Conservation (phyloP, 176 grass and related monocot species). For the Triticum timopheevii region DNA sequence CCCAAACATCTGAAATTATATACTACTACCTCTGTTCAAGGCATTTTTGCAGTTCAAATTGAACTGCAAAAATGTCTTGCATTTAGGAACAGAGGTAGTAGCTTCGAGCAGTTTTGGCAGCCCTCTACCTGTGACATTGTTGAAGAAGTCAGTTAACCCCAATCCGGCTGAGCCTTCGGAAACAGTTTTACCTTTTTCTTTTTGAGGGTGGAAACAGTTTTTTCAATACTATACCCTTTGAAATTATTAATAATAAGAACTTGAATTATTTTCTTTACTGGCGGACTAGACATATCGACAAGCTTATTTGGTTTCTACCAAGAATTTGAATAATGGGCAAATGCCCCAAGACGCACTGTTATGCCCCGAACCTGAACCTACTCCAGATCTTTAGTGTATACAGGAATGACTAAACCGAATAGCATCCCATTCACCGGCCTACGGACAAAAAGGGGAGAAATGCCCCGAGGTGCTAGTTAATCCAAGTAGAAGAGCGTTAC, state of each 20-base stretch:
- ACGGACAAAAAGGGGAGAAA: conserved; percentile 39
- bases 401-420: conserved; percentile 30
- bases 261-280: conserved; percentile 19
- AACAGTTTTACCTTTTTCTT: not conserved
- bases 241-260: not conserved
- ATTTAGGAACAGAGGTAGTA: too few species aligned
- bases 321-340: conserved; percentile 56
- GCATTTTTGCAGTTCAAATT: too few species aligned
- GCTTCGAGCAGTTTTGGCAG: not conserved
- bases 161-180: not conserved
- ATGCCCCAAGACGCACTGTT: conserved; percentile 20
- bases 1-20: not conserved
- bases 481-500: conserved; percentile 99
- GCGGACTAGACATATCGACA: conserved; percentile 35
- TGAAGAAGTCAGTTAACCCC: not conserved
- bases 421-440: conserved; percentile 26
- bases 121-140: not conserved
- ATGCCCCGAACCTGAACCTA: conserved; percentile 17
- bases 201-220: not conserved
- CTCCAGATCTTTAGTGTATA: conserved; percentile 13
- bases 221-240: not conserved
- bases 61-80: too few species aligned
- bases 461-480: conserved; percentile 35
- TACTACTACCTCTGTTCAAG: too few species aligned
- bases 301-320: conserved; percentile 44